Conservation (phyloP, 768 basidiomycete genomes). For the Trametes gibbosa region DNA sequence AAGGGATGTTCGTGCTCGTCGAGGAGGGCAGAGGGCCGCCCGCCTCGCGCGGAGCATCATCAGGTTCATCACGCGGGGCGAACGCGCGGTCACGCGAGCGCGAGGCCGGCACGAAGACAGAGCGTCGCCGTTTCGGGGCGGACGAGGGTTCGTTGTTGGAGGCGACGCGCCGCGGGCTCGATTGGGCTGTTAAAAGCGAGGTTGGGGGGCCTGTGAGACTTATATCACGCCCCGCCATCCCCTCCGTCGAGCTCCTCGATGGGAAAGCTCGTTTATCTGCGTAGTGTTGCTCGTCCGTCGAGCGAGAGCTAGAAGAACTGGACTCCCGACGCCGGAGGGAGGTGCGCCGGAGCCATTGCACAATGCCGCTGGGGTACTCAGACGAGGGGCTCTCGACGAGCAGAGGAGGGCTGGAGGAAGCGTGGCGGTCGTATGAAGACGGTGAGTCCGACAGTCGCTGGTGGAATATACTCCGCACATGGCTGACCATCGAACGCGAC, state of each 20-base stretch:
- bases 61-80: constrained; percentile 1
- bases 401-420: constrained; percentile 13
- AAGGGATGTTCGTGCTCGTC: constrained; percentile 1
- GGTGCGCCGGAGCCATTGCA: constrained; percentile 17
- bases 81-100: constrained; percentile 14
- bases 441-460: background rate
- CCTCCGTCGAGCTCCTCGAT: constrained; percentile 14
- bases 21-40: background rate
- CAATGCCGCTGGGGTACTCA: constrained; percentile 6
- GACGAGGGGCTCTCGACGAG: constrained; percentile 25
- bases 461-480: constrained; percentile 58
- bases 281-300: constrained; percentile 2
- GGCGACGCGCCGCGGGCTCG: background rate
- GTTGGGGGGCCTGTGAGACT: background rate
- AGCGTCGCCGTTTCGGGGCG: constrained; percentile 20
- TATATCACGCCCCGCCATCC: background rate
- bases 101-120: constrained; percentile 19
- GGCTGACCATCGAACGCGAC: constrained; percentile 56
- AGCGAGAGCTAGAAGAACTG: constrained; percentile 14
- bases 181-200: background rate
- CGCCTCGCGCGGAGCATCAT: background rate
- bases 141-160: background rate
- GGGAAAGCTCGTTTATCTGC: constrained; percentile 21
- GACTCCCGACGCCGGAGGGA: constrained; percentile 22
- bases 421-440: constrained; percentile 28